Conservation (phyloP, 1,139 yeast species). For the Saccharomyces hybrid region DNA sequence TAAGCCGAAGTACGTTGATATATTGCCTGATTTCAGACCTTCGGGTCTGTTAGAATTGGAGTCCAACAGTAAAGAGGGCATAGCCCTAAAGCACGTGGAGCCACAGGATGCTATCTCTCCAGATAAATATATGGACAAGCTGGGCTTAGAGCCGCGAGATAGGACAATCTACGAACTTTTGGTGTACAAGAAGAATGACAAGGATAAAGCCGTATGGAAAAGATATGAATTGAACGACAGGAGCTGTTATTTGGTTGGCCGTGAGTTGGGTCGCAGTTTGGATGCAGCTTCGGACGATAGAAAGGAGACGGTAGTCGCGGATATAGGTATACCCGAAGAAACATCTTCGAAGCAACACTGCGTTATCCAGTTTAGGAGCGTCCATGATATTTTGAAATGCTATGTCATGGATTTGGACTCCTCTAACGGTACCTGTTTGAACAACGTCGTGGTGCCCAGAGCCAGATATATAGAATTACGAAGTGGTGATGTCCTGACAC, state of each 20-base stretch:
- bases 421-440: conserved; percentile 46
- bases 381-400: conserved; percentile 27
- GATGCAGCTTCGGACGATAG: conserved; percentile 7
- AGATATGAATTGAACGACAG: conserved; percentile 30
- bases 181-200: conserved; percentile 14
- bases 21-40: conserved; percentile 32
- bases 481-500: conserved; percentile 40
- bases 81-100: conserved; percentile 39
- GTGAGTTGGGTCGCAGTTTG: conserved; percentile 20
- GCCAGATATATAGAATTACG: conserved; percentile 43
- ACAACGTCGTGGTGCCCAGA: conserved; percentile 39
- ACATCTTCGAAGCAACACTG: conserved; percentile 50
- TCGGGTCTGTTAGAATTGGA: conserved; percentile 43
- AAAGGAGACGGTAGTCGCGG: conserved; percentile 36
- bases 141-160: conserved; percentile 24
- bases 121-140: conserved; percentile 17
- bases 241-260: conserved; percentile 38
- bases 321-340: conserved; percentile 38
- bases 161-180: conserved; percentile 23
- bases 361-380: conserved; percentile 42
- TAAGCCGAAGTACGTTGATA: not conserved
- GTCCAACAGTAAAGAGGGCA: conserved; percentile 36
- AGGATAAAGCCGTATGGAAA: conserved; percentile 12
- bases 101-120: conserved; percentile 38
- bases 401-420: conserved; percentile 48